Percentiles rank a stretch among this genome's conserved stretches.
Evolutionary conservation across 768 basidiomycete genomes (phyloP).

Genomic region (Rhizopogon vulgaris): DNA sequence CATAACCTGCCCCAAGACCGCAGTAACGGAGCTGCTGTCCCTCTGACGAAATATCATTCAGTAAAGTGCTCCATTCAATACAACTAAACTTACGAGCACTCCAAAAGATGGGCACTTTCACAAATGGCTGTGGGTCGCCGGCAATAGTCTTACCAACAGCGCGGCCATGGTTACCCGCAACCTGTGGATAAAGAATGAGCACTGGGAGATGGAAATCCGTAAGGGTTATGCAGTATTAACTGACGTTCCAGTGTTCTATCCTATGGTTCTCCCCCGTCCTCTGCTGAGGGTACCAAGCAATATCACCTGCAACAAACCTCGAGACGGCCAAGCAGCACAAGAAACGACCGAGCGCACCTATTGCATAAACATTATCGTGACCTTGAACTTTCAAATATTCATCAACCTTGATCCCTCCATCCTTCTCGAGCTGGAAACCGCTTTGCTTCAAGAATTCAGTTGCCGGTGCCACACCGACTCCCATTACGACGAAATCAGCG

Average conservation of each 20-base stretch:
- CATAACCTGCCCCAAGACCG: constrained; percentile 63
- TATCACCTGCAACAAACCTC: constrained; percentile 47
- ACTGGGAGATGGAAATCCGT: neutral
- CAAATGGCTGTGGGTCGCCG: constrained; percentile 55
- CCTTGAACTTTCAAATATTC: constrained; percentile 59
- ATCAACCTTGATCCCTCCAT: constrained; percentile 75
- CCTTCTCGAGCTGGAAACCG: constrained; percentile 62
- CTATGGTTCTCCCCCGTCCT: constrained; percentile 45
- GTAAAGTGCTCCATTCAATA: neutral
- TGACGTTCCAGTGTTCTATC: constrained; percentile 90
- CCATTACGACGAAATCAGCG: constrained; percentile 79
- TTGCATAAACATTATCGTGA: constrained; percentile 54
- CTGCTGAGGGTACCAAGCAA: constrained; percentile 70
- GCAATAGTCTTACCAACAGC: constrained; percentile 77
- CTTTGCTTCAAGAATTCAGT: constrained; percentile 75
- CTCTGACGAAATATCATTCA: constrained; percentile 36
- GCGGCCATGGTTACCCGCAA: constrained; percentile 82
- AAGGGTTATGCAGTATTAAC: constrained; percentile 9
- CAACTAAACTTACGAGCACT: constrained; percentile 62
- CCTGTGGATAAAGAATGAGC: constrained; percentile 30
- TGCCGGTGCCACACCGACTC: constrained; percentile 80
- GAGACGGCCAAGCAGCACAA: neutral
- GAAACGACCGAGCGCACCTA: constrained; percentile 37
- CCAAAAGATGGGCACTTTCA: constrained; percentile 86
- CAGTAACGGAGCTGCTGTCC: constrained; percentile 85